These are phyloP conservation scores for Fagopyrum tataricum DNA, from an alignment of 148 eudicot species.

Conservation along the genomic window DNA sequence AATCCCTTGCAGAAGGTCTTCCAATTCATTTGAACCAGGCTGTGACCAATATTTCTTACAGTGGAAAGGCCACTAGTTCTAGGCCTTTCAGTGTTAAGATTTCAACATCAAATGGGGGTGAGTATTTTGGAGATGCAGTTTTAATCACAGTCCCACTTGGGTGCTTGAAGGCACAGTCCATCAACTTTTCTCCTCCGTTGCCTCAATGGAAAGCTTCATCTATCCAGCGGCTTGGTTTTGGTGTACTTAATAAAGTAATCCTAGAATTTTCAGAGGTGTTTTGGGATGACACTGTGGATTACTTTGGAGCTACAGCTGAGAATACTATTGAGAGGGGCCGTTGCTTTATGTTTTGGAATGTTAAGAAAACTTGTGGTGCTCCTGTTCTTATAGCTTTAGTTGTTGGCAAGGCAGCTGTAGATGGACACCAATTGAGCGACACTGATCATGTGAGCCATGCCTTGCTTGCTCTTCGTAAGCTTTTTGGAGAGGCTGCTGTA, in stretches of 20 bases:
- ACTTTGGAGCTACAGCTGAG: slow-evolving; percentile 99
- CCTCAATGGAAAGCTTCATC: slow-evolving; percentile 86
- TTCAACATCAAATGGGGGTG: slow-evolving; percentile 56
- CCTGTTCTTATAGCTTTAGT: slow-evolving; percentile 95
- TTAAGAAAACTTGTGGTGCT: slow-evolving; percentile 87
- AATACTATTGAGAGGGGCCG: slow-evolving; percentile 62
- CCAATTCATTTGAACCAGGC: slow-evolving; percentile 67
- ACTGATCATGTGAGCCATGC: slow-evolving; percentile 81
- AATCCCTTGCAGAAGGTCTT: slow-evolving; percentile 75
- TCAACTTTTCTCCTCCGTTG: slow-evolving; percentile 78
- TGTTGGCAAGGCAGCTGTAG: slow-evolving; percentile 97
- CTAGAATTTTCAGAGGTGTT: slow-evolving; percentile 82
- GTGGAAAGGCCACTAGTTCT: slow-evolving; percentile 22
- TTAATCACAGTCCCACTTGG: slow-evolving; percentile 92
- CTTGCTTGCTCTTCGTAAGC: slow-evolving; percentile 66
- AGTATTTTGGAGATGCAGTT: slow-evolving; percentile 78
- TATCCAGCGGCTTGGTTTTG: slow-evolving; percentile 90
- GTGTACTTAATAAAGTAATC: slow-evolving; percentile 91
- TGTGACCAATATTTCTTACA: slow-evolving; percentile 54
- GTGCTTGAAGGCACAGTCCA: slow-evolving; percentile 73
- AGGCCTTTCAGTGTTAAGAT: slow-evolving; percentile 52
- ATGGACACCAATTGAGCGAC: slow-evolving; percentile 54
- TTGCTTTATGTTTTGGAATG: slow-evolving; percentile 99
- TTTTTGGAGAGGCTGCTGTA: slow-evolving; percentile 69
- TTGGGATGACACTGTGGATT: slow-evolving; percentile 96